Percentiles rank a stretch among this genome's conserved stretches.
These are phyloP conservation scores for Pistacia integerrima DNA, from an alignment of 345 rosid species.

Conservation along the genomic window DNA sequence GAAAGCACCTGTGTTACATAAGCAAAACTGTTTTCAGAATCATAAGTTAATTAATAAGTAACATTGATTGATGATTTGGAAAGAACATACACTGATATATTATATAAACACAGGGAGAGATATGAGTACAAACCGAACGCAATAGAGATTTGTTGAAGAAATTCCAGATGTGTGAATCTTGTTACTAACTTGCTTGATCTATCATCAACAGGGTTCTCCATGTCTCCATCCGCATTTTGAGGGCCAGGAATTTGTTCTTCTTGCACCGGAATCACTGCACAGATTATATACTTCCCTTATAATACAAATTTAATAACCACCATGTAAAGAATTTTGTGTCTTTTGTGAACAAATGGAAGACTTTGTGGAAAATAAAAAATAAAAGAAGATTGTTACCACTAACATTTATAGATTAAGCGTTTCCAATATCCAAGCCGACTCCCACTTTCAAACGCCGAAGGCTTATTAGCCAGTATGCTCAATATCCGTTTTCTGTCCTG, in stretches of 20 bases:
- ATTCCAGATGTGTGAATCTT: neutral
- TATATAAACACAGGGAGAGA: too few species aligned
- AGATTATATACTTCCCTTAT: neutral
- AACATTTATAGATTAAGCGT: neutral
- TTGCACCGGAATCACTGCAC: neutral
- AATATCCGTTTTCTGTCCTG: fast-evolving
- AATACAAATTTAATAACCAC: too few species aligned
- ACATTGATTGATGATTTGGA: too few species aligned
- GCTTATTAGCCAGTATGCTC: neutral
- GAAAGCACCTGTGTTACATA: too few species aligned
- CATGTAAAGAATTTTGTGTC: too few species aligned
- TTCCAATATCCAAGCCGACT: too few species aligned
- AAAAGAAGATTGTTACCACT: too few species aligned
- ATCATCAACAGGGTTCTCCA: neutral
- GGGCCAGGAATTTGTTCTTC: neutral
- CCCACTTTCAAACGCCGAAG: neutral
- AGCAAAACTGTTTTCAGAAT: too few species aligned
- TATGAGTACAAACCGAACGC: neutral
- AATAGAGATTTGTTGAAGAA: neutral
- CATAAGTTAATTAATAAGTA: too few species aligned
- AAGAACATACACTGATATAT: too few species aligned
- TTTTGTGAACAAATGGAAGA: too few species aligned
- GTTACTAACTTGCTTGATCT: neutral
- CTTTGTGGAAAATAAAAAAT: too few species aligned
- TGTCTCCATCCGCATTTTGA: neutral